Conservation (phyloP, 2,329 filamentous ascomycete genomes). For the Metarhizium rileyi region DNA sequence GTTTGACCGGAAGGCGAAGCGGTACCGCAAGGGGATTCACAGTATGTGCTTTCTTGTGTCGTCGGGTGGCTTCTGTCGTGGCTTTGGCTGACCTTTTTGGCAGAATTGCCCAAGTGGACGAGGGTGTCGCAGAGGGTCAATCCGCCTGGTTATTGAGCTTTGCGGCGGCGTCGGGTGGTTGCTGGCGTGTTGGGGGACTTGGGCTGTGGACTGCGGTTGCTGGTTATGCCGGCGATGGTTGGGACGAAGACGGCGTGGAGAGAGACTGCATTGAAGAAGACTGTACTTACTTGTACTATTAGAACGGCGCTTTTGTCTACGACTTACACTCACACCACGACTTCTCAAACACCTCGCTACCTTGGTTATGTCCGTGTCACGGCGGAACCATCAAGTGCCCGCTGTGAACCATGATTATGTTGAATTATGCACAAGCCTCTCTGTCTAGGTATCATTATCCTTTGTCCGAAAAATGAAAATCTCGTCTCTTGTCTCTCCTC, state of each 20-base stretch:
- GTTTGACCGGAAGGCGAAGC: constrained; percentile 92
- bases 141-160: constrained; percentile 74
- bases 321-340: background rate
- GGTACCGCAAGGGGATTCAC: constrained; percentile 93
- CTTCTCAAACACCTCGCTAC: background rate
- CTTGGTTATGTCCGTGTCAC: background rate
- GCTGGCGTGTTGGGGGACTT: background rate
- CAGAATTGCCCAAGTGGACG: constrained; percentile 87
- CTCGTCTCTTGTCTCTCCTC: background rate
- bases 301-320: background rate
- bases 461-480: background rate
- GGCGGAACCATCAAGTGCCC: background rate
- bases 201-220: background rate
- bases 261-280: background rate
- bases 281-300: background rate
- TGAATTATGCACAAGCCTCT: background rate
- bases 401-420: background rate
- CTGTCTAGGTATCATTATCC: constrained; percentile 16
- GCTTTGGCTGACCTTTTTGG: background rate
- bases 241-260: background rate
- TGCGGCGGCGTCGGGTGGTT: background rate
- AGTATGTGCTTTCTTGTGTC: constrained; percentile 51
- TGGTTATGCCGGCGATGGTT: too few species aligned
- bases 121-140: constrained; percentile 89
- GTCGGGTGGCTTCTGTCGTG: background rate